These are phyloP conservation scores for Blastobotrys serpentis DNA, from an alignment of 1,139 yeast genomes.

Conservation along the genomic window DNA sequence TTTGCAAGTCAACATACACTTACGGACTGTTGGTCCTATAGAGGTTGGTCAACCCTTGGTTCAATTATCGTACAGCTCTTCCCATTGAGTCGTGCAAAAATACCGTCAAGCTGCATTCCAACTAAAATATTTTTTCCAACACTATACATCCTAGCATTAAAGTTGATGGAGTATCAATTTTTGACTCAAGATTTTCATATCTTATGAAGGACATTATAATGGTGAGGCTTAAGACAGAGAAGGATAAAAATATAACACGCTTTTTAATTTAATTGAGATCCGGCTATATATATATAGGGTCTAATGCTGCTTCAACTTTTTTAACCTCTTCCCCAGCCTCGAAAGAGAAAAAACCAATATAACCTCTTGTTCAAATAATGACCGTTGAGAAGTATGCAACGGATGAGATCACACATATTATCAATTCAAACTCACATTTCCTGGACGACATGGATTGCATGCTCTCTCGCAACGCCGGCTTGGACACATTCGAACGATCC, in stretches of 20 bases:
- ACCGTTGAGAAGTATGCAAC: slow-evolving; percentile 4
- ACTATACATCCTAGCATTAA: background rate
- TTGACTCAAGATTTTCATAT: slow-evolving; percentile 4
- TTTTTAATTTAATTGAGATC: background rate
- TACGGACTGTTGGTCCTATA: background rate
- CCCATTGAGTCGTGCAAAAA: no score
- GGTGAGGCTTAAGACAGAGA: slow-evolving; percentile 4
- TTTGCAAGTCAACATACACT: background rate
- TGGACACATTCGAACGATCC: background rate
- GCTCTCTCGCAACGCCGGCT: background rate
- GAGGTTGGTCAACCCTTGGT: no score
- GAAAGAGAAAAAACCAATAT: no score
- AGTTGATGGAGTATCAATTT: slow-evolving; percentile 3
- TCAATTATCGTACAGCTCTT: no score
- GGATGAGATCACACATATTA: background rate
- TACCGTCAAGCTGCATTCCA: no score
- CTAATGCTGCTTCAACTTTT: background rate
- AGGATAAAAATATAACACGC: background rate
- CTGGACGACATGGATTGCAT: slow-evolving; percentile 4
- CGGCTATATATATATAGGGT: background rate
- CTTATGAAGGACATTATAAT: slow-evolving; percentile 3
- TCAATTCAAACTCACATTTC: background rate
- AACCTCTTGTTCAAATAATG: background rate
- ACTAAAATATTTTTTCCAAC: background rate
- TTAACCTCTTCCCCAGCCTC: background rate